Evolutionary conservation across 2,329 filamentous ascomycete species (phyloP).

Genomic region (Colletotrichum sp.): DNA sequence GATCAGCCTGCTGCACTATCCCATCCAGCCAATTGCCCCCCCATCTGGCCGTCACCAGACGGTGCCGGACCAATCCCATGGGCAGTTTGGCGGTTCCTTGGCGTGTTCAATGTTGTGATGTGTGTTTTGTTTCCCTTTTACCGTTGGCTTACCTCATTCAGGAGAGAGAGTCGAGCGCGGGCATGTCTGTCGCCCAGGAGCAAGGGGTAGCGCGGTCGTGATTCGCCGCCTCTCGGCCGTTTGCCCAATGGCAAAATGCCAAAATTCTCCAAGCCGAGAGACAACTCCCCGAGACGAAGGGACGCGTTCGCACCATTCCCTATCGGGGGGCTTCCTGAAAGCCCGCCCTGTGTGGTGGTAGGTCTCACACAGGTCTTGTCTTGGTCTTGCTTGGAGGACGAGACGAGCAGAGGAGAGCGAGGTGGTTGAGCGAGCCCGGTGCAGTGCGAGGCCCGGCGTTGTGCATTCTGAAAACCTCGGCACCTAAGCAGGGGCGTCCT

Average conservation of each 20-base stretch:
- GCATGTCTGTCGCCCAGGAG: conserved; percentile 14
- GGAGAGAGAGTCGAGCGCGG: not conserved
- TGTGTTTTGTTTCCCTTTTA: conserved; percentile 8
- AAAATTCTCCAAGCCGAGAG: conserved; percentile 17
- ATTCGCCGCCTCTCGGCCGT: conserved; percentile 3
- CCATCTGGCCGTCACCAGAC: not conserved
- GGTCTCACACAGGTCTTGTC: not conserved
- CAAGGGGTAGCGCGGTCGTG: conserved; percentile 13
- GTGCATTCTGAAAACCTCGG: not conserved
- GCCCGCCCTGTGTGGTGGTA: not conserved
- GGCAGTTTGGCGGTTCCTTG: not conserved
- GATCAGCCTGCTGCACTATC: not conserved
- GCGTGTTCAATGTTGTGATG: conserved; percentile 10
- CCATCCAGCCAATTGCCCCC: not conserved
- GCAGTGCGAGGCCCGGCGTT: not conserved
- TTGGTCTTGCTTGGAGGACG: not conserved
- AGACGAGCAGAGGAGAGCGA: not conserved
- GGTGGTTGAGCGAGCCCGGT: not conserved
- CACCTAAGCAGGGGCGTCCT: not conserved
- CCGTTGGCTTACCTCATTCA: not conserved
- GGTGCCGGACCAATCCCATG: not conserved
- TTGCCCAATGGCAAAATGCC: conserved; percentile 9
- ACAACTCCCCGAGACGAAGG: conserved; percentile 7
- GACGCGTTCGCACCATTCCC: conserved; percentile 11
- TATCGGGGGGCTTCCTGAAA: not conserved